Evolutionary conservation across 1,284 basidiomycete species (phyloP), one percentile per base, ranked within the genome.

Genomic region (Inonotus obliquus): DNA sequence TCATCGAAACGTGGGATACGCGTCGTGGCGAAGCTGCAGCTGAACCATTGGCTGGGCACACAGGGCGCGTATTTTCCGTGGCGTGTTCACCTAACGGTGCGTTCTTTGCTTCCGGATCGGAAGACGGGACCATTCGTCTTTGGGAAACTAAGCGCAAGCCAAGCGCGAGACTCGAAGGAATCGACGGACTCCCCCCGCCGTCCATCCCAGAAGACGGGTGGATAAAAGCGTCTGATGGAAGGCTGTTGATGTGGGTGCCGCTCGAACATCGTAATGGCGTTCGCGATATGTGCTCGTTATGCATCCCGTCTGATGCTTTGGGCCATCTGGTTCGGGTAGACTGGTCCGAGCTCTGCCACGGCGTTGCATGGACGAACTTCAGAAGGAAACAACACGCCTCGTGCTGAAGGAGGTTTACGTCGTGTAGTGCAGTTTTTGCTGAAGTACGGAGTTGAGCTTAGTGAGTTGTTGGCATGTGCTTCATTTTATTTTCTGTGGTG

Each of bases 1-100:
- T 47, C 10, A 60, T 68, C n/a, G n/a, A 45, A 10, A 60, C 65
- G 9, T 69, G 67, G 67, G 63, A 68, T 63, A 52, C 60, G 32
- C 51, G 29, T 13, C 60, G 60, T 14, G 62, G 63, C 14, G 21
- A 51, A 19, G 35, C 41, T 4, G 27, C 60, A 9, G 37, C 53
- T 1, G 44, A 62, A 47, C 61, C 63, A 19, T 41, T 63, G 3
- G n/a, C 25, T 32, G 64, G 65, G 1, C 67, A 68, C 37, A 59
- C 51, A 19, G 53, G 32, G 11, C 32, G 2, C 0, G 64, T 69
- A 6, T 23, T n/a, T 1, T 62, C 58, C 25, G 62, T 68, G 5
- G 58, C 51, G n/a, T 59, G 25, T 21, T 63, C 61, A 27, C 21
- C 4, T 35, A 57, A 63, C 53, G 61, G 61, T 19, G 59, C 48